phyloP scores from a whole-genome alignment of 192 early-diverging fungal genomes.

The Jimgerdemannia lactiflua region DNA sequence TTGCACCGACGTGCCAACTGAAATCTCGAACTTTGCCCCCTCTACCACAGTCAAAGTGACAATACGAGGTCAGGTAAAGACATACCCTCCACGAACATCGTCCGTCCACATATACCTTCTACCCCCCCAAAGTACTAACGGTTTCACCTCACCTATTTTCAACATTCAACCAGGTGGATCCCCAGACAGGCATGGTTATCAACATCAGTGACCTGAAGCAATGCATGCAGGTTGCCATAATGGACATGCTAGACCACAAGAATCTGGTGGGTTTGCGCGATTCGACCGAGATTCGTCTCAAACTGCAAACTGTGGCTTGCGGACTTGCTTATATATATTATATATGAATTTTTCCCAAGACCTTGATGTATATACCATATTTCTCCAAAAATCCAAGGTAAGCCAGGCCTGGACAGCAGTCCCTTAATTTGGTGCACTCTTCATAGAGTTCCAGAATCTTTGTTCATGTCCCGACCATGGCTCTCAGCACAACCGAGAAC shows the following conservation, averaged over 20 bases:
- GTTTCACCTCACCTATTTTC: not conserved
- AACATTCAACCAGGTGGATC: slow-evolving; percentile 48
- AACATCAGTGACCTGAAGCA: slow-evolving; percentile 80
- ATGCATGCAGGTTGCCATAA: slow-evolving; percentile 65
- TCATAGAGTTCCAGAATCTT: no score
- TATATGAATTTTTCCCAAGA: slow-evolving; percentile 43
- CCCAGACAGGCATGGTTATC: slow-evolving; percentile 84
- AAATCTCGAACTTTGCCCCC: no score
- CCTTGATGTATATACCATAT: slow-evolving; percentile 73
- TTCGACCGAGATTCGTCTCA: no score
- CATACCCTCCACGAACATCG: no score
- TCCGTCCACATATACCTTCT: no score
- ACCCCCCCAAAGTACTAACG: not conserved
- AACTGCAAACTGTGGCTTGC: no score
- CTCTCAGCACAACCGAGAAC: slow-evolving; percentile 83
- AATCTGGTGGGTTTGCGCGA: slow-evolving; percentile 59
- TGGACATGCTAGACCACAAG: slow-evolving; percentile 83
- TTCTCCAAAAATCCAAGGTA: slow-evolving; percentile 57
- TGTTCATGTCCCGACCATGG: not conserved
- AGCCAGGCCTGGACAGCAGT: no score
- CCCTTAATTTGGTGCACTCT: no score
- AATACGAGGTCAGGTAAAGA: slow-evolving; percentile 61
- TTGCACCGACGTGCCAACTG: no score
- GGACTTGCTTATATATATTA: not conserved
- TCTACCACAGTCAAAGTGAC: slow-evolving; percentile 58